Conservation (phyloP, 106 monocot genomes). For the Agapanthus africanus region DNA sequence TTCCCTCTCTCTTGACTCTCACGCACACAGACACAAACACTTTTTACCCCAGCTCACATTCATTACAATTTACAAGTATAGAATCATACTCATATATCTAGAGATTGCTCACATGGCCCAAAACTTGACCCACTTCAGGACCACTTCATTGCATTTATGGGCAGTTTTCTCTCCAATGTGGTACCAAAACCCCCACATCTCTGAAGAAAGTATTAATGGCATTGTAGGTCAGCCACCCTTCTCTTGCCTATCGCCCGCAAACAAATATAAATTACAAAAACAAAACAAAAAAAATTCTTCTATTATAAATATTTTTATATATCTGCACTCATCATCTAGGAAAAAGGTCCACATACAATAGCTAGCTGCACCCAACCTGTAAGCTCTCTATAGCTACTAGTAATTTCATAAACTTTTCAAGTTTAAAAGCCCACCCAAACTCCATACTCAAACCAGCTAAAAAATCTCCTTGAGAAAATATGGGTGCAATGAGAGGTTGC, state of each 20-base stretch:
- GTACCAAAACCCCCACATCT: background rate
- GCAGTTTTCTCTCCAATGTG: background rate
- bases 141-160: constrained; percentile 18
- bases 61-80: too few relatives aligned
- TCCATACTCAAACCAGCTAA: too few relatives aligned
- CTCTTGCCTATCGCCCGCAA: constrained; percentile 6
- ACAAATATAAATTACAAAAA: background rate
- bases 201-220: constrained; percentile 25
- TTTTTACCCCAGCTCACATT: too few relatives aligned
- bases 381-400: background rate
- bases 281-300: background rate
- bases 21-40: too few relatives aligned
- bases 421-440: background rate
- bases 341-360: constrained; percentile 1
- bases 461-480: too few relatives aligned
- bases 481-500: background rate
- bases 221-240: constrained; percentile 18
- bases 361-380: constrained; percentile 8
- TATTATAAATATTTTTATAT: background rate
- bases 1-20: background rate
- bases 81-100: too few relatives aligned
- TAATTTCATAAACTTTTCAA: background rate
- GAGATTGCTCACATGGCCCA: too few relatives aligned
- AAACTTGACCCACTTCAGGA: background rate
- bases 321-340: background rate